These are phyloP conservation scores for Torulaspora delbrueckii DNA, from an alignment of 805 yeast species.

Conservation along the genomic window DNA sequence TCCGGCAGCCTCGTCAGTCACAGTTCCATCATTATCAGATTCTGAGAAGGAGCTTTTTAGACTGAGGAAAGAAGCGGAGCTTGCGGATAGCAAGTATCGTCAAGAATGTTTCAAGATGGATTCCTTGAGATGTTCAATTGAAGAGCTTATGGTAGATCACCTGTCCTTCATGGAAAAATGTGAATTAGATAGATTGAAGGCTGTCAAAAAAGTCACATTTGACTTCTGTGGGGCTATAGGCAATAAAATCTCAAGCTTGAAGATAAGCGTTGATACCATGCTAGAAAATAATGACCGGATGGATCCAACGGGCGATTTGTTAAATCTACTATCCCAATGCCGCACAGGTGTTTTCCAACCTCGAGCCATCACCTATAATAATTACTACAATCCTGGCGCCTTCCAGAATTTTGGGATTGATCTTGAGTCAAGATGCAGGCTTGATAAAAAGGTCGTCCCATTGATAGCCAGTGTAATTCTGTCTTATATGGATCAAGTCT, in stretches of 20 bases:
- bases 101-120: constrained; percentile 57
- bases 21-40: constrained; percentile 22
- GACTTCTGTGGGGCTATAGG: constrained; percentile 68
- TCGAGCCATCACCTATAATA: constrained; percentile 66
- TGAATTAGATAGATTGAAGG: constrained; percentile 71
- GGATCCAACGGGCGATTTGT: constrained; percentile 63
- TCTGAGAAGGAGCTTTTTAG: constrained; percentile 46
- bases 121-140: constrained; percentile 62
- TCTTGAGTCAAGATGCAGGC: constrained; percentile 61
- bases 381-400: constrained; percentile 66
- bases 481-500: constrained; percentile 60
- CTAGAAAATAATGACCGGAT: constrained; percentile 64
- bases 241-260: constrained; percentile 53
- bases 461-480: constrained; percentile 56
- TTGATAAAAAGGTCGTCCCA: constrained; percentile 72
- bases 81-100: constrained; percentile 53
- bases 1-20: constrained; percentile 6
- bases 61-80: constrained; percentile 52
- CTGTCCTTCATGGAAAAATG: constrained; percentile 74
- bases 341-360: constrained; percentile 75
- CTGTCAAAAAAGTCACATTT: constrained; percentile 66
- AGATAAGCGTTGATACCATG: constrained; percentile 55
- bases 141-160: constrained; percentile 68
- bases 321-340: constrained; percentile 60
- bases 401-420: constrained; percentile 77